Percentiles rank a stretch among this genome's conserved stretches.
These are phyloP conservation scores for Aegilops longissima DNA, from an alignment of 176 grass and related monocot genomes.

Conservation along the genomic window DNA sequence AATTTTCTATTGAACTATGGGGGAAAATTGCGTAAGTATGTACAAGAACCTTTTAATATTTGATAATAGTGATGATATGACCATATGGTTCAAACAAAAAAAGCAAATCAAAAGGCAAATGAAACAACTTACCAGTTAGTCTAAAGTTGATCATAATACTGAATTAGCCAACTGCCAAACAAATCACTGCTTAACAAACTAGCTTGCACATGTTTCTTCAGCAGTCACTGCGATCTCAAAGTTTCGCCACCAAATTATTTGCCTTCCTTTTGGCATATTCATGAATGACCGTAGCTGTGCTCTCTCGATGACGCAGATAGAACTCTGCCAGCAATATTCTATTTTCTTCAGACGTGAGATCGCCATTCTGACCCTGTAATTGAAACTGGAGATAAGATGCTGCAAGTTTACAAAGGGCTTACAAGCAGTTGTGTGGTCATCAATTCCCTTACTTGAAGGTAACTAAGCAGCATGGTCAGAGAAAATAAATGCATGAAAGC, in stretches of 20 bases:
- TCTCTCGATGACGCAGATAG: conserved; percentile 79
- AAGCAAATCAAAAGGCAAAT: conserved; percentile 2
- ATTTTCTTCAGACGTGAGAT: conserved; percentile 82
- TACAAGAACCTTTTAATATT: not conserved
- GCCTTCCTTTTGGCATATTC: conserved; percentile 86
- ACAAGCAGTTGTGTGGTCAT: not conserved
- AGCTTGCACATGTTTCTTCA: not conserved
- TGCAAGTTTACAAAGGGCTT: conserved; percentile 16
- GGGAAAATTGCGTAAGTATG: not conserved
- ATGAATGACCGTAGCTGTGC: conserved; percentile 63
- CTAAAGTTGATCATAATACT: not conserved
- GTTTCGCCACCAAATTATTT: conserved; percentile 30
- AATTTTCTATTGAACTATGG: not conserved
- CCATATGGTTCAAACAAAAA: not conserved
- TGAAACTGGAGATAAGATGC: conserved; percentile 29
- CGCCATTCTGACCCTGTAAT: conserved; percentile 71
- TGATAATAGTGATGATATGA: not conserved
- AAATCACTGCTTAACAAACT: not conserved
- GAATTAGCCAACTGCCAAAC: conserved; percentile 17
- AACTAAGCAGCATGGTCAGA: conserved; percentile 1
- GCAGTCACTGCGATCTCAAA: conserved; percentile 21
- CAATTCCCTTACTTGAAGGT: not conserved
- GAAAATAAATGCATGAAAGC: conserved; percentile 10
- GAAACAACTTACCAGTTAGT: conserved; percentile 21
- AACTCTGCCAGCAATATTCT: conserved; percentile 92